Percentiles rank a stretch among this genome's conserved stretches.
Conservation (phyloP, 2,329 filamentous ascomycete genomes). For the Mycosphaerella sp. region DNA sequence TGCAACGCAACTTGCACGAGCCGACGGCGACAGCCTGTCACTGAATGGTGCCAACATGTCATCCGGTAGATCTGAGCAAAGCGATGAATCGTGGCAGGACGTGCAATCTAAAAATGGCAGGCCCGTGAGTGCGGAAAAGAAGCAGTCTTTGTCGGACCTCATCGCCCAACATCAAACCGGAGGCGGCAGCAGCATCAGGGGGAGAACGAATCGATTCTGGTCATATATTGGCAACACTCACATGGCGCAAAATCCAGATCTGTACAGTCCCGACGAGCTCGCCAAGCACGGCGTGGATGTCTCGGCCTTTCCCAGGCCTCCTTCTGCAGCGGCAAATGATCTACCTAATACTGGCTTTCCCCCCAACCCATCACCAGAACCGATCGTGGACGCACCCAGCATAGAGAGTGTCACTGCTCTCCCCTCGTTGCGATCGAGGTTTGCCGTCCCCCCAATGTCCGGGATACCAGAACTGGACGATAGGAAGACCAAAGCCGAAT, state of each 20-base stretch:
- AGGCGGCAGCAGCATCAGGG: conserved; percentile 19
- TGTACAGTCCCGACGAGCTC: conserved; percentile 29
- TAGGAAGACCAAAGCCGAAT: neutral
- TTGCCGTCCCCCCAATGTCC: conserved; percentile 12
- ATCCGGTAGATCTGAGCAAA: conserved; percentile 3
- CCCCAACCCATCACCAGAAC: conserved; percentile 7
- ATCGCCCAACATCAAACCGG: conserved; percentile 26
- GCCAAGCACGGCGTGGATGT: conserved; percentile 23
- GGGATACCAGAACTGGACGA: conserved; percentile 17
- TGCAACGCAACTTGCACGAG: conserved; percentile 2
- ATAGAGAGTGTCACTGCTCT: conserved; percentile 12
- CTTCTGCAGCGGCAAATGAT: conserved; percentile 6
- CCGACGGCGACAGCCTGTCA: conserved; percentile 25
- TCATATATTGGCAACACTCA: conserved; percentile 34
- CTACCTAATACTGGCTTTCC: conserved; percentile 9
- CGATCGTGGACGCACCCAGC: conserved; percentile 8
- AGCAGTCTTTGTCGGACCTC: conserved; percentile 29
- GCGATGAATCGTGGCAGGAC: conserved; percentile 24
- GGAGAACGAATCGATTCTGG: conserved; percentile 33
- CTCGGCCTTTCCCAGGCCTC: conserved; percentile 4
- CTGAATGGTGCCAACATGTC: conserved; percentile 18
- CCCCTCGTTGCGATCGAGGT: conserved; percentile 16
- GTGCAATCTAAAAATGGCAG: conserved; percentile 18
- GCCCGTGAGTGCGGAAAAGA: conserved; percentile 11
- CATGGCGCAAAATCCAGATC: conserved; percentile 31